These are phyloP conservation scores for Mortierella sp. DNA, from an alignment of 371 early-diverging fungal species.

Conservation along the genomic window DNA sequence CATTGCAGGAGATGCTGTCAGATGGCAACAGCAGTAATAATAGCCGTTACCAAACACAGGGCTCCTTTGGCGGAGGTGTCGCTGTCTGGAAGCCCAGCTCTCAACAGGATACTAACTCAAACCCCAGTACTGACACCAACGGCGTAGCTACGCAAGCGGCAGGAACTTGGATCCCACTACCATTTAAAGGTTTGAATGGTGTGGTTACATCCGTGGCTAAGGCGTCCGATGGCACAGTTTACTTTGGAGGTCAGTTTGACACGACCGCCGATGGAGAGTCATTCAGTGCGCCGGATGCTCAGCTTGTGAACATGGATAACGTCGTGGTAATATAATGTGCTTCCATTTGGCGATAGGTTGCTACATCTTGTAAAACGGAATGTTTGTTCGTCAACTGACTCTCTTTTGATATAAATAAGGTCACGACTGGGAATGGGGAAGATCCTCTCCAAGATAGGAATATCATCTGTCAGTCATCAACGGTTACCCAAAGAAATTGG, in stretches of 20 bases:
- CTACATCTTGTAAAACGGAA: background rate
- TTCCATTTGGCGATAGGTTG: background rate
- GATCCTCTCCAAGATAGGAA: conserved; percentile 25
- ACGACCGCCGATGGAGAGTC: conserved; percentile 55
- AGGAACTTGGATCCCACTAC: conserved; percentile 61
- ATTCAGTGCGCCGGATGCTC: conserved; percentile 46
- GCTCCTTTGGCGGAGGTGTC: conserved; percentile 67
- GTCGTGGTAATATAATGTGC: background rate
- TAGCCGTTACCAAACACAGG: conserved; percentile 39
- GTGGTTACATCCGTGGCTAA: conserved; percentile 61
- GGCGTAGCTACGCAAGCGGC: conserved; percentile 24
- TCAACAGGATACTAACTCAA: background rate
- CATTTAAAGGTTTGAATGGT: conserved; percentile 76
- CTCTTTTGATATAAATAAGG: conserved; percentile 18
- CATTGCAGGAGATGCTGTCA: conserved; percentile 19
- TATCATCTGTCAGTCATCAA: conserved; percentile 31
- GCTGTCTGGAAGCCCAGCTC: conserved; percentile 64
- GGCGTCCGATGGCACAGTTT: conserved; percentile 53
- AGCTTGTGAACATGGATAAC: conserved; percentile 46
- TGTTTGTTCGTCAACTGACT: background rate
- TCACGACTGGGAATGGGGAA: conserved; percentile 35
- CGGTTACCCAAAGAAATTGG: conserved; percentile 66
- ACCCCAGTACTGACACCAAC: background rate
- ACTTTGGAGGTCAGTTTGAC: conserved; percentile 68
- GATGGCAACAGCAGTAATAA: conserved; percentile 9